Base-by-base conservation (phyloP, 805 yeast species). In the Cyberlindnera xylosilytica region DNA sequence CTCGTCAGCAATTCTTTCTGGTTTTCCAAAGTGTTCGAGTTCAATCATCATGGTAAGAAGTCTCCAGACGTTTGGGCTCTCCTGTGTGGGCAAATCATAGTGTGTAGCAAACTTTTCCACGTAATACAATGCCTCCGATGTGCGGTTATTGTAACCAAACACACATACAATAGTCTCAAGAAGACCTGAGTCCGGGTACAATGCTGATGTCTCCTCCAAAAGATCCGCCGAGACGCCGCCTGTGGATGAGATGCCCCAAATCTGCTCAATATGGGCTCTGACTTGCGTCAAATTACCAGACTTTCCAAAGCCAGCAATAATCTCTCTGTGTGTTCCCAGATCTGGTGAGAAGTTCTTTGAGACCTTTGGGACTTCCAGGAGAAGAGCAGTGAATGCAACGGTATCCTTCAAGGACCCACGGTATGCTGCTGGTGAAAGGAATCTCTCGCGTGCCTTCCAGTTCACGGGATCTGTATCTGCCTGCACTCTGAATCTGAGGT, bases 101-200 rank as follows among this genome's bases (percentile, higher is more conserved):
- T 39, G 35, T 6, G 45, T 34, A 5, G 44, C 39, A 34, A 56
- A 54, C 24, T 42, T 27, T 15, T 41, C 30, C 20, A 54, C 18
- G 17, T 50, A 48, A 13, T 31, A 27, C 19, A 54, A 22, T 1
- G 46, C 52, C 16, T 48, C 52, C 9, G 20, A 15, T 2, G 45
- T 12, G 4, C 26, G 22, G 4, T 41, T 40, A 38, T 53, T 50
- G 32, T 38, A 49, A 2, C 52, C 51, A 44, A 54, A 54, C 5
- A 49, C 45, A 5, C 44, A 42, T 9, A 50, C 45, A 9, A 56
- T 35, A 16, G 42, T 20, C 16, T 44, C 41, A 11, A 56, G 16
- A 4, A 56, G 42, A 4, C 38, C 43, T n/a, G n/a, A 10, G 20
- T 48, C 51, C 12, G 60, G 60, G 32, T 54, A 56, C 6, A 56